Conservation (phyloP, 257 asterid species). For the Solanum habrochaites region DNA sequence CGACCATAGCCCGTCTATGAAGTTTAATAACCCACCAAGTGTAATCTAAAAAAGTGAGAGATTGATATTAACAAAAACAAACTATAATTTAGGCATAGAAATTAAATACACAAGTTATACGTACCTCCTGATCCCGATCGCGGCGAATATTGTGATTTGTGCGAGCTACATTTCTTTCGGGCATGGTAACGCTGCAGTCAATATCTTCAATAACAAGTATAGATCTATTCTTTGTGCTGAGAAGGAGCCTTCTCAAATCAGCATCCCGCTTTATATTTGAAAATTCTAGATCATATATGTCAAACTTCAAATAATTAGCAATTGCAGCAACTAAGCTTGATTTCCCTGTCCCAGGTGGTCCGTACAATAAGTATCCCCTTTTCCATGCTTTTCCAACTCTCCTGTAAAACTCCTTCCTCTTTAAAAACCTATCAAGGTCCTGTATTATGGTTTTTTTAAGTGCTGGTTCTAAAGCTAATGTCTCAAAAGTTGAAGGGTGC, state of each 20-base stretch:
- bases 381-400: conserved; percentile 80
- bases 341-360: conserved; percentile 80
- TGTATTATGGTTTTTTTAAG: conserved; percentile 21
- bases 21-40: conserved; percentile 57
- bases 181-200: conserved; percentile 51
- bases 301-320: conserved; percentile 63
- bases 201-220: conserved; percentile 73
- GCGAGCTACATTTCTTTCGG: conserved; percentile 19
- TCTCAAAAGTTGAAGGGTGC: conserved; percentile 68
- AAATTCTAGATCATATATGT: conserved; percentile 61
- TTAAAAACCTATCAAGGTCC: conserved; percentile 54
- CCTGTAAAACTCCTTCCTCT: conserved; percentile 50
- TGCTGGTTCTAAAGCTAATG: conserved; percentile 42
- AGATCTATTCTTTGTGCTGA: conserved; percentile 49
- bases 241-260: conserved; percentile 51
- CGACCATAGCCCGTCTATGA: conserved; percentile 83
- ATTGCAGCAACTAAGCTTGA: conserved; percentile 68
- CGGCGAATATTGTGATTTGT: neutral
- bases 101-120: no score
- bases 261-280: conserved; percentile 38
- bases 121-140: conserved; percentile 16
- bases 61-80: neutral
- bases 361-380: conserved; percentile 61
- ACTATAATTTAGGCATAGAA: neutral
- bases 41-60: conserved; percentile 23